Percentiles rank a stretch among this genome's conserved stretches.
Conservation (phyloP, 2,329 filamentous ascomycete genomes). For the Colletotrichum musicola region DNA sequence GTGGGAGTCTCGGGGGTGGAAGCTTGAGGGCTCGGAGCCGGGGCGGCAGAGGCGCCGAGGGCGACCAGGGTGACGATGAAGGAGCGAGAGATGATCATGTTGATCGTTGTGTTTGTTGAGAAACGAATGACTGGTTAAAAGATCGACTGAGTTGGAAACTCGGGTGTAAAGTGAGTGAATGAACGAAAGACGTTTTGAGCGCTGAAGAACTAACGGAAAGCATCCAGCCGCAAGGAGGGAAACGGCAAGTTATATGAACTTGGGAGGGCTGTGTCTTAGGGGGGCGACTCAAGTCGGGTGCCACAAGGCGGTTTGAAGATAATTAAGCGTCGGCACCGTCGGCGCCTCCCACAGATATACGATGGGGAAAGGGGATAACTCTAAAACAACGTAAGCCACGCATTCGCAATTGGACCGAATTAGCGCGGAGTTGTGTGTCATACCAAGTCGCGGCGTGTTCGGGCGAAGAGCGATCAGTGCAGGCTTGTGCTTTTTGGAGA, state of each 20-base stretch:
- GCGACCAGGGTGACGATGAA: slow-evolving; percentile 16
- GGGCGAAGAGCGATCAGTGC: slow-evolving; percentile 4
- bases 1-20: neutral
- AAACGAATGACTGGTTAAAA: slow-evolving; percentile 3
- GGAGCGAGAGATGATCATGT: slow-evolving; percentile 21
- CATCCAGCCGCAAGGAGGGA: neutral
- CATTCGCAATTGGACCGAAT: neutral
- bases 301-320: slow-evolving; percentile 18
- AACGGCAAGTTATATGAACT: slow-evolving; percentile 16
- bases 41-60: slow-evolving; percentile 6
- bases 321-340: slow-evolving; percentile 5
- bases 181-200: neutral
- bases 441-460: neutral
- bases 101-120: slow-evolving; percentile 9
- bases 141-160: slow-evolving; percentile 17
- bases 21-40: slow-evolving; percentile 22
- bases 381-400: slow-evolving; percentile 12
- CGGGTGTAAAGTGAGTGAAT: neutral
- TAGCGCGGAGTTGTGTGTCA: neutral
- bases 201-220: too few species aligned
- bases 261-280: neutral
- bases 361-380: neutral
- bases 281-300: slow-evolving; percentile 13
- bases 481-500: slow-evolving; percentile 1
- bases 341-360: neutral